phyloP scores from a whole-genome alignment of 495 filamentous ascomycete species.

The Cladorrhinum samala region DNA sequence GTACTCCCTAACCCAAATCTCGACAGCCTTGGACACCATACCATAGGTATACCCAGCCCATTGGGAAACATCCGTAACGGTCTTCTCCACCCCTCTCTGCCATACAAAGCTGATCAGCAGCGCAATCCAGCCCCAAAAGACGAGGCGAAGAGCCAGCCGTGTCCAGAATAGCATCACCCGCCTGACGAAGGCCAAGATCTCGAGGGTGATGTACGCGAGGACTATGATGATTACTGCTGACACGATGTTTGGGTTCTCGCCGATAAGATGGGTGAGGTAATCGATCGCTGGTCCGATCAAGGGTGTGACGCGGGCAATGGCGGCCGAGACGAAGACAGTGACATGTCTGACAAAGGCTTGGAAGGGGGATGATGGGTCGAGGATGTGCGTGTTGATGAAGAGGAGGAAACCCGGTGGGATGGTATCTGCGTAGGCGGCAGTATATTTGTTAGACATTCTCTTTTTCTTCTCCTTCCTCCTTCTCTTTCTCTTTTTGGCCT shows the following conservation, averaged over 20 bases:
- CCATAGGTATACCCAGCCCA: background rate
- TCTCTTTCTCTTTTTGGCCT: no score
- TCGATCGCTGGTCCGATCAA: slow-evolving; percentile 29
- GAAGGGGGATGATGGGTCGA: slow-evolving; percentile 29
- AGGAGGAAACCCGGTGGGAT: slow-evolving; percentile 30
- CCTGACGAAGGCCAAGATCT: slow-evolving; percentile 60
- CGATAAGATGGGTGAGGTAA: slow-evolving; percentile 30
- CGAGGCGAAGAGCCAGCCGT: slow-evolving; percentile 48
- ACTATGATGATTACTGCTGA: slow-evolving; percentile 30
- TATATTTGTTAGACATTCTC: no score
- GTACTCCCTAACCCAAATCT: background rate
- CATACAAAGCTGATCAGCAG: slow-evolving; percentile 51
- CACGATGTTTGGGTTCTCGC: slow-evolving; percentile 52
- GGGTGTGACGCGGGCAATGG: background rate
- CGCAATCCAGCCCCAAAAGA: slow-evolving; percentile 53
- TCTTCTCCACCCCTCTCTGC: slow-evolving; percentile 56
- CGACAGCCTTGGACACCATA: background rate
- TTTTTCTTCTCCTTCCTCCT: no score
- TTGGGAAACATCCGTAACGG: slow-evolving; percentile 42
- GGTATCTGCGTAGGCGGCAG: background rate
- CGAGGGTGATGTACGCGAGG: slow-evolving; percentile 23
- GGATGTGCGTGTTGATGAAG: slow-evolving; percentile 33
- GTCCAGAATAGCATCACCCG: slow-evolving; percentile 70
- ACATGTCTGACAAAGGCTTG: slow-evolving; percentile 15
- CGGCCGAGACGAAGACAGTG: background rate